A percentile compares a stretch with the other conserved stretches of the same genome.
Conservation (phyloP, 345 rosid genomes). For the Gossypium longicalyx region DNA sequence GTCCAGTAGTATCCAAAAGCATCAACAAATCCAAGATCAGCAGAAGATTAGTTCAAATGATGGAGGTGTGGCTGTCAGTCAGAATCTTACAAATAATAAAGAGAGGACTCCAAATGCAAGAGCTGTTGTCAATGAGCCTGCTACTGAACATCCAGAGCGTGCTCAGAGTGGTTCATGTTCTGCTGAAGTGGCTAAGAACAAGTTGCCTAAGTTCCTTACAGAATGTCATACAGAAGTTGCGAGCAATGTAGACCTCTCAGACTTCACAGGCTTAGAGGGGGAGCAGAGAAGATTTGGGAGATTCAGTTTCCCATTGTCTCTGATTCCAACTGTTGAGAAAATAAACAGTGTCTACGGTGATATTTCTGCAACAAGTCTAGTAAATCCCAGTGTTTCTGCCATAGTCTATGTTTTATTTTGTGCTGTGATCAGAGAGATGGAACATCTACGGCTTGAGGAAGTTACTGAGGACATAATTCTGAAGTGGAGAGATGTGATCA, state of each 20-base stretch:
- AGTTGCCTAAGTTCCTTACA: neutral
- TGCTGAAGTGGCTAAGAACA: neutral
- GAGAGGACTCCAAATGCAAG: neutral
- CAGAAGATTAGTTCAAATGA: neutral
- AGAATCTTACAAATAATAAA: neutral
- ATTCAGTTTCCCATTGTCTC: neutral
- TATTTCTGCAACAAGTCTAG: neutral
- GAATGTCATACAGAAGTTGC: neutral
- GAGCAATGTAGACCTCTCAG: neutral
- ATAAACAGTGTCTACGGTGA: neutral
- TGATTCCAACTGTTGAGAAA: neutral
- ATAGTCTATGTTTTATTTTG: neutral
- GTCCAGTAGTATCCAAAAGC: neutral
- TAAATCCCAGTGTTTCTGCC: neutral
- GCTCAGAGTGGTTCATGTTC: neutral
- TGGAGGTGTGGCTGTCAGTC: neutral
- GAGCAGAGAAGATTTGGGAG: neutral
- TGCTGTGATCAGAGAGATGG: conserved; percentile 7
- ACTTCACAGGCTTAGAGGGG: conserved; percentile 10
- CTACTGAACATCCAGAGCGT: neutral
- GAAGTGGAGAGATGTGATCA: conserved; percentile 19
- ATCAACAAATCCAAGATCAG: neutral
- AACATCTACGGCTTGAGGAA: neutral
- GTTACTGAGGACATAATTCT: neutral
- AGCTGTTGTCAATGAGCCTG: neutral